Evolutionary conservation across 768 basidiomycete species (phyloP).

Genomic region (Leccinum obscurum): DNA sequence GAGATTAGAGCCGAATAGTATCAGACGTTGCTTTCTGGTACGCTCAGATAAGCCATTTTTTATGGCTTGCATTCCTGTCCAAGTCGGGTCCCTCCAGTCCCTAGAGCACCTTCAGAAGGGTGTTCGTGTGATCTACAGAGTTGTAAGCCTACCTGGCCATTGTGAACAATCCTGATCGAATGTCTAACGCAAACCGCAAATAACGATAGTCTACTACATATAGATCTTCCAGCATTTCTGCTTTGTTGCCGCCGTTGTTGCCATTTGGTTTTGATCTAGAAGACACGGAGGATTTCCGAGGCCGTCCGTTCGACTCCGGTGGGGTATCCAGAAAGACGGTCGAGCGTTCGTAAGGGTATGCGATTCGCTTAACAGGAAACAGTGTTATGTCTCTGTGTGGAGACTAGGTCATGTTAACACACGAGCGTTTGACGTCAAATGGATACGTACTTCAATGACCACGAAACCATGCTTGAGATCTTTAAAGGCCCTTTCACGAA

Average conservation of each 20-base stretch:
- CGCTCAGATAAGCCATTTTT: conserved; percentile 60
- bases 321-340: conserved; percentile 67
- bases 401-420: conserved; percentile 54
- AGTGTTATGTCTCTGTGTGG: conserved; percentile 80
- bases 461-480: conserved; percentile 70
- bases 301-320: conserved; percentile 30
- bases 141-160: conserved; percentile 65
- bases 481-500: conserved; percentile 80
- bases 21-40: conserved; percentile 61
- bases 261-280: conserved; percentile 34
- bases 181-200: conserved; percentile 86
- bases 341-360: conserved; percentile 76
- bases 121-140: neutral
- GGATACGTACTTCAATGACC: conserved; percentile 78
- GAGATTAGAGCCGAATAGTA: conserved; percentile 80
- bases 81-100: conserved; percentile 86
- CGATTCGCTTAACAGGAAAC: conserved; percentile 64
- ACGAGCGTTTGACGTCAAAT: conserved; percentile 2
- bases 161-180: conserved; percentile 75
- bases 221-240: conserved; percentile 49
- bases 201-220: conserved; percentile 89
- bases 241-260: conserved; percentile 29
- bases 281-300: conserved; percentile 22
- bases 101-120: conserved; percentile 39
- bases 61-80: conserved; percentile 62